Evolutionary conservation across 345 rosid species (phyloP).

Genomic region (Eucalyptus tenuipes): DNA sequence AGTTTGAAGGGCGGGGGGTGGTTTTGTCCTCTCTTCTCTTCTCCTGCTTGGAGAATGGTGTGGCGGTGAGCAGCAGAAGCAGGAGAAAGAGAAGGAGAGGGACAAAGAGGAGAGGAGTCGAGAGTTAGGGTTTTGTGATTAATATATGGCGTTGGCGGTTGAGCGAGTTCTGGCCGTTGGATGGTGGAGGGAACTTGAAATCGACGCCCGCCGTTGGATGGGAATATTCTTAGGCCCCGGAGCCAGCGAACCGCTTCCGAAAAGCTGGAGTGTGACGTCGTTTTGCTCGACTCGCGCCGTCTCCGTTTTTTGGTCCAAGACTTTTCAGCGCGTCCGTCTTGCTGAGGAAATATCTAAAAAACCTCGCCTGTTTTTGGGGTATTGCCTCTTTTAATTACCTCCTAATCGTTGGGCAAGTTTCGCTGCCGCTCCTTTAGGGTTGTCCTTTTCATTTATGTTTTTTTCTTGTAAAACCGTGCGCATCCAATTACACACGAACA

Average conservation of each 20-base stretch:
- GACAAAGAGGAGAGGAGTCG: not conserved
- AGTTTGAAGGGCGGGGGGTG: not conserved
- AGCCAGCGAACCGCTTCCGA: not conserved
- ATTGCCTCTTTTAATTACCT: not conserved
- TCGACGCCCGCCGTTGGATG: conserved; percentile 11
- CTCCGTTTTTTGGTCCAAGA: not conserved
- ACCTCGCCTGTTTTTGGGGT: not conserved
- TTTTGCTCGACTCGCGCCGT: not conserved
- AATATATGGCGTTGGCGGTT: conserved; percentile 3
- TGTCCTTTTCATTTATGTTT: not conserved
- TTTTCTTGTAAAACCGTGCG: not conserved
- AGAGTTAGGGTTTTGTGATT: conserved; percentile 11
- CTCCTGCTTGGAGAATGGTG: not conserved
- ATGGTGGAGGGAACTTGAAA: not conserved
- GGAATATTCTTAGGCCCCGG: not conserved
- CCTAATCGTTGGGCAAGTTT: not conserved
- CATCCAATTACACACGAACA: not conserved
- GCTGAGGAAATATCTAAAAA: not conserved
- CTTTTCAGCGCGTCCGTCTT: not conserved
- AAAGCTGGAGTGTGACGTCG: not conserved
- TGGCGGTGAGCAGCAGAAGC: conserved; percentile 12
- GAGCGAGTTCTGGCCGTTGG: conserved; percentile 11
- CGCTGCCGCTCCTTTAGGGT: not conserved
- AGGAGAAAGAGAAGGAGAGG: conserved; percentile 13
- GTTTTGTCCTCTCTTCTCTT: conserved; percentile 11